A percentile compares a stretch with the other conserved stretches of the same genome.
These are phyloP conservation scores for Cylindrotheca fusiformis DNA, from an alignment of 108 stramenopile species.

Conservation along the genomic window DNA sequence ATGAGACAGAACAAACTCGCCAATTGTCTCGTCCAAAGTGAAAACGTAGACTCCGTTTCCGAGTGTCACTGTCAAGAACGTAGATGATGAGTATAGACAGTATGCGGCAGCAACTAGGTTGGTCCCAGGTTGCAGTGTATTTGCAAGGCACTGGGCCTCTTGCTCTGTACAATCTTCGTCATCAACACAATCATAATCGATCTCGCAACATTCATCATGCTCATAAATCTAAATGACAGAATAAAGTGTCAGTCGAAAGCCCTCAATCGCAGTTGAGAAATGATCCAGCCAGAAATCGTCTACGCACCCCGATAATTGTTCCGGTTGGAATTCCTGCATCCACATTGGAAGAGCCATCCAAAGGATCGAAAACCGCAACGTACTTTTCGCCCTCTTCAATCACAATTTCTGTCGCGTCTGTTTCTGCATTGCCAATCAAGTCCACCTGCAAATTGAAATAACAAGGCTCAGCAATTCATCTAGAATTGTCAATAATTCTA, in stretches of 20 bases:
- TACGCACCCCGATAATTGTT: conserved; percentile 79
- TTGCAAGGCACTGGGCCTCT: conserved; percentile 70
- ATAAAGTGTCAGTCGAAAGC: not conserved
- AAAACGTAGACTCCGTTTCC: conserved; percentile 88
- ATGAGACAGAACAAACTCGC: conserved; percentile 94
- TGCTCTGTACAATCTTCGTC: conserved; percentile 56
- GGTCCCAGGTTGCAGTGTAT: conserved; percentile 91
- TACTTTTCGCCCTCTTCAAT: conserved; percentile 71
- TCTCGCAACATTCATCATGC: conserved; percentile 62
- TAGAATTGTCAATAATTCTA: not conserved
- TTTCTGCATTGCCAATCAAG: conserved; percentile 12
- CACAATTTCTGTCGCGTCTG: conserved; percentile 24
- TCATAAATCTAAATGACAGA: conserved; percentile 49
- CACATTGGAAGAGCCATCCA: conserved; percentile 97
- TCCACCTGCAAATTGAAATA: conserved; percentile 3
- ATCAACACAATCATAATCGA: conserved; percentile 47
- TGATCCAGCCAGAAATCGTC: no score
- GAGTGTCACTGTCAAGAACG: conserved; percentile 91
- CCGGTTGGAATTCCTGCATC: conserved; percentile 98
- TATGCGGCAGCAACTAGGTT: conserved; percentile 93
- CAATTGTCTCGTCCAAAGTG: conserved; percentile 92
- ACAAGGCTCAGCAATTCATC: no score
- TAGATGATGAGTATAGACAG: conserved; percentile 95
- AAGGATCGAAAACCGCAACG: conserved; percentile 93
- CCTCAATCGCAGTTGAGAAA: no score